A percentile compares a stretch with the other conserved stretches of the same genome.
These are phyloP conservation scores for Aegle marmelos DNA, from an alignment of 345 rosid species.

Conservation along the genomic window DNA sequence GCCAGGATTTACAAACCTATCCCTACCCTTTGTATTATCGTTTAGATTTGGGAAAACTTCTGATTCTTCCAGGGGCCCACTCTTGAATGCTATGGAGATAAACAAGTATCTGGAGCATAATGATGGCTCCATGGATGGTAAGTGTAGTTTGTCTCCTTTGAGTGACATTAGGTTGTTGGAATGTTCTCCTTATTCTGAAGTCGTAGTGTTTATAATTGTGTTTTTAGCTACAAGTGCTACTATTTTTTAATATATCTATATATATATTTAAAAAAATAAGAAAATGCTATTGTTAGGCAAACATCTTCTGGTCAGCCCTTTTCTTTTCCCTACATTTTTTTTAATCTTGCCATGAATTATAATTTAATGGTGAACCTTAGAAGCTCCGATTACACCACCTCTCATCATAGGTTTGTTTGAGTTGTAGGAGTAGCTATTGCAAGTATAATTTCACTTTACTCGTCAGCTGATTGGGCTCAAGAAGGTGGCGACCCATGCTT, in stretches of 20 bases:
- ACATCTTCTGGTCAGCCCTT: background rate
- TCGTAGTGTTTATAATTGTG: background rate
- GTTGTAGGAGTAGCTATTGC: constrained; percentile 61
- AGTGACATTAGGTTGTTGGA: background rate
- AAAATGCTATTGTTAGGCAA: background rate
- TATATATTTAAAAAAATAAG: background rate
- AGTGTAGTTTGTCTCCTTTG: constrained; percentile 22
- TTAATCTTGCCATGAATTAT: background rate
- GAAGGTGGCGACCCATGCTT: constrained; percentile 98
- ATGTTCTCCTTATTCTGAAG: background rate
- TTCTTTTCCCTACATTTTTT: background rate
- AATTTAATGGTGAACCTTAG: background rate
- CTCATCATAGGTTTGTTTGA: constrained; percentile 22
- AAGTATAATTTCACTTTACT: constrained; percentile 43
- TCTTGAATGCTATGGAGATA: constrained; percentile 95
- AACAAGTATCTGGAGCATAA: constrained; percentile 63
- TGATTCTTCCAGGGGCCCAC: constrained; percentile 91
- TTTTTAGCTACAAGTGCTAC: constrained; percentile 4
- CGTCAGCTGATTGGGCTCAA: constrained; percentile 74
- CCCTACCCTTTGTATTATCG: constrained; percentile 80
- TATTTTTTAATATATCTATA: background rate
- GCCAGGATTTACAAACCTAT: constrained; percentile 75
- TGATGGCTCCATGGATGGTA: constrained; percentile 81
- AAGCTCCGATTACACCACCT: constrained; percentile 4
- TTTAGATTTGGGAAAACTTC: constrained; percentile 72